Evolutionary conservation across 1,139 yeast species (phyloP).

Genomic region (Lodderomyces theae): DNA sequence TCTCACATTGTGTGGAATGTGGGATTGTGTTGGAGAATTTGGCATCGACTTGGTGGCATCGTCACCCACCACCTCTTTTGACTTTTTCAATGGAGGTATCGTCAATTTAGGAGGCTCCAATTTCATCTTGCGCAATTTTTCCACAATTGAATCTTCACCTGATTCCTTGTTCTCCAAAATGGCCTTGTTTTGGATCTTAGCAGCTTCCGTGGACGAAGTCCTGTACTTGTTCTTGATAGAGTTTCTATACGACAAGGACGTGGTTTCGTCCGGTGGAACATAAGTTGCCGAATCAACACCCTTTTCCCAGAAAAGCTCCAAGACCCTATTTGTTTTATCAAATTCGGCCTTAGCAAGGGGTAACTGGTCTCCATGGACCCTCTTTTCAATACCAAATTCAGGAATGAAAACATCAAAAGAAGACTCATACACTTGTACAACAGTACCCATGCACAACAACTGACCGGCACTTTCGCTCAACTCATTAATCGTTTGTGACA

Average conservation of each 20-base stretch:
- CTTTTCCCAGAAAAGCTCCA: conserved; percentile 89
- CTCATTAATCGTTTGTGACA: conserved; percentile 81
- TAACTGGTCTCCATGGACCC: conserved; percentile 96
- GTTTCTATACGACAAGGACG: conserved; percentile 69
- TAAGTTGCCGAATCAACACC: conserved; percentile 90
- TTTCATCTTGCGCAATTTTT: conserved; percentile 49
- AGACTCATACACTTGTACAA: conserved; percentile 90
- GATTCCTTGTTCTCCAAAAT: conserved; percentile 28
- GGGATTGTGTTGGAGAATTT: conserved; percentile 25
- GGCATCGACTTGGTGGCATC: conserved; percentile 26
- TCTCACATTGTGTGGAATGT: conserved; percentile 24
- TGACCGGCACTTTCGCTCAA: conserved; percentile 79
- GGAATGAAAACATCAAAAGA: conserved; percentile 94
- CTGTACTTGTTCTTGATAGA: conserved; percentile 78
- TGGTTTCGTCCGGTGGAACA: conserved; percentile 83
- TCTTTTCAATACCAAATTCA: conserved; percentile 92
- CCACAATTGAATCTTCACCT: conserved; percentile 40
- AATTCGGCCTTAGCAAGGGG: conserved; percentile 93
- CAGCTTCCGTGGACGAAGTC: conserved; percentile 69
- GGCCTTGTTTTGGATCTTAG: conserved; percentile 49
- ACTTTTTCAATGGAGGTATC: conserved; percentile 29
- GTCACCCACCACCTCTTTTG: conserved; percentile 8
- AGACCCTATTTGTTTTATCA: conserved; percentile 61
- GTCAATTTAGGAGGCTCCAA: conserved; percentile 52
- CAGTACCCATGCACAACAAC: conserved; percentile 79